Percentiles rank a stretch among this genome's conserved stretches.
Conservation (phyloP, 495 filamentous ascomycete genomes). For the Aspergillus leporis region DNA sequence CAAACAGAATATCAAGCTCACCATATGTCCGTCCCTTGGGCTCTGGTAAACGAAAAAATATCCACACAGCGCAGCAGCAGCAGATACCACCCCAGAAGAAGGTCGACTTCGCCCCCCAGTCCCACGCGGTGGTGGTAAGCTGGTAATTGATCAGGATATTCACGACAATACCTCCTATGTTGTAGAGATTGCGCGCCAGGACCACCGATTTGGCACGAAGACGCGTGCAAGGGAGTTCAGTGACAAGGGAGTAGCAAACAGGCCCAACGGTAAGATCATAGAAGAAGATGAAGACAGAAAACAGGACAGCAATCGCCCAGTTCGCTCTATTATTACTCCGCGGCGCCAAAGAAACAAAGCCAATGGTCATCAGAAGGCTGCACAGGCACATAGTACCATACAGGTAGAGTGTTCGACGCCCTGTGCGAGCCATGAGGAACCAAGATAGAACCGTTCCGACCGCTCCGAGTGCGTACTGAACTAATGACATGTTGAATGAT, state of each 20-base stretch:
- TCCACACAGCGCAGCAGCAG: slow-evolving; percentile 67
- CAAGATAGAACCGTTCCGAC: slow-evolving; percentile 45
- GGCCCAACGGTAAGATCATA: slow-evolving; percentile 75
- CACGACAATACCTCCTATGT: slow-evolving; percentile 63
- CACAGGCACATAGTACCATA: slow-evolving; percentile 58
- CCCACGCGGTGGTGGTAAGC: slow-evolving; percentile 69
- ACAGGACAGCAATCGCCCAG: slow-evolving; percentile 58
- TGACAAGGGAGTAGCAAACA: slow-evolving; percentile 72
- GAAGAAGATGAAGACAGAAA: slow-evolving; percentile 41
- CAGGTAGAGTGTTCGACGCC: slow-evolving; percentile 69
- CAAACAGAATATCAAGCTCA: slow-evolving; percentile 46
- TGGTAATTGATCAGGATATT: slow-evolving; percentile 70
- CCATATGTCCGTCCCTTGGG: slow-evolving; percentile 40
- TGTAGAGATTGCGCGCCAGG: slow-evolving; percentile 67
- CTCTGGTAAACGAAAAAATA: slow-evolving; percentile 60
- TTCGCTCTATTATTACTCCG: slow-evolving; percentile 31
- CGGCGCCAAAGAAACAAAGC: slow-evolving; percentile 65
- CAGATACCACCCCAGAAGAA: slow-evolving; percentile 77
- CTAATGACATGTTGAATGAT: slow-evolving; percentile 4
- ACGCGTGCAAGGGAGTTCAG: slow-evolving; percentile 68
- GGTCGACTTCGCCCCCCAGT: slow-evolving; percentile 73
- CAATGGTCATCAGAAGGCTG: slow-evolving; percentile 65
- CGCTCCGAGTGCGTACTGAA: slow-evolving; percentile 15
- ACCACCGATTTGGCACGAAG: slow-evolving; percentile 74
- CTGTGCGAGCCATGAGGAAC: slow-evolving; percentile 66